These are phyloP conservation scores for Nannochloropsis gaditana DNA, from an alignment of 108 stramenopile genomes.

Conservation along the genomic window DNA sequence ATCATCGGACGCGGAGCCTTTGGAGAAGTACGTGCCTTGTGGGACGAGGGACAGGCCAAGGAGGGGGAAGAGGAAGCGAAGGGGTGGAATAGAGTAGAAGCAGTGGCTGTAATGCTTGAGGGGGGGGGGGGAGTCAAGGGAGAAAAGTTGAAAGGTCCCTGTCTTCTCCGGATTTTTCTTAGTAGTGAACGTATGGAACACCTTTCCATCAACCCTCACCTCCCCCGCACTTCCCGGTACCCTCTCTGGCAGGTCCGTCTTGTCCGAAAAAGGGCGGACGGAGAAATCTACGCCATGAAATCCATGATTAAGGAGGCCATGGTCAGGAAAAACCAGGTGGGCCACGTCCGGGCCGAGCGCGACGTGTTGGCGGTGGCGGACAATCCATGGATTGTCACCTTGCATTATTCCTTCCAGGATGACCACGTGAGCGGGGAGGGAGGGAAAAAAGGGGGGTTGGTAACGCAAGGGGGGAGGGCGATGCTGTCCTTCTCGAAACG, in stretches of 20 bases:
- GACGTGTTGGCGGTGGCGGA: conserved; percentile 84
- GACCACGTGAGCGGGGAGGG: neutral
- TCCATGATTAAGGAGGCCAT: conserved; percentile 99
- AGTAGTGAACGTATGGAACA: neutral
- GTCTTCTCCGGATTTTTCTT: no score
- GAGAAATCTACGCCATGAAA: conserved; percentile 88
- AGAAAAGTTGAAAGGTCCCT: no score
- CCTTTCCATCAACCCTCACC: neutral
- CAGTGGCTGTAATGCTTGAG: neutral
- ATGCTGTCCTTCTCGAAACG: neutral
- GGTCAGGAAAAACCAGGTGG: conserved; percentile 99
- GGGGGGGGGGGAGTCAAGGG: no score
- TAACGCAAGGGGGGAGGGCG: neutral
- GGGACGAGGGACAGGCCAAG: neutral
- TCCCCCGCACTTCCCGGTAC: neutral
- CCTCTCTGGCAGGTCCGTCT: neutral
- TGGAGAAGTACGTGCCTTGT: conserved; percentile 43
- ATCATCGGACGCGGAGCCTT: conserved; percentile 57
- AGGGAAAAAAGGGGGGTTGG: conserved; percentile 43
- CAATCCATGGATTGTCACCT: conserved; percentile 84
- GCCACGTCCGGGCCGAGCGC: conserved; percentile 92
- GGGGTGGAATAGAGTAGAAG: neutral
- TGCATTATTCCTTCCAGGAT: conserved; percentile 88
- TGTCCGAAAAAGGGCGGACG: conserved; percentile 32
- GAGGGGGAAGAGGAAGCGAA: neutral